A percentile compares a stretch with the other conserved stretches of the same genome.
Evolutionary conservation across 2,329 filamentous ascomycete genomes (phyloP).

Genomic region (Paraphaeosphaeria sporulosa): DNA sequence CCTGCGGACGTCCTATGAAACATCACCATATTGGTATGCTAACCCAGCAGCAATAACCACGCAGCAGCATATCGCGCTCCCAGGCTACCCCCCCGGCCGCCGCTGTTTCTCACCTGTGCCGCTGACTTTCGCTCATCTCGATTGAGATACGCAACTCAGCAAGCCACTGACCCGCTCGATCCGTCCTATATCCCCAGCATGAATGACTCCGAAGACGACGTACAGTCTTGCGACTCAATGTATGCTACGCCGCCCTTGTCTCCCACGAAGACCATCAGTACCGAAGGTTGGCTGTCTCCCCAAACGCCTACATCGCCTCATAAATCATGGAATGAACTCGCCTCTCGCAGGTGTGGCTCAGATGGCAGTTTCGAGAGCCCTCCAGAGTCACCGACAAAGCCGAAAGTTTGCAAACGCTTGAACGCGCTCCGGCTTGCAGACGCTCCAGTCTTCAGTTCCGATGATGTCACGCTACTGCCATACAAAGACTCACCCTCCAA

Average conservation of each 20-base stretch:
- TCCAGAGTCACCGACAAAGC: conserved; percentile 36
- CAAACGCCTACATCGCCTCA: conserved; percentile 42
- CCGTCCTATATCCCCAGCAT: conserved; percentile 26
- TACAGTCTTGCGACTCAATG: conserved; percentile 22
- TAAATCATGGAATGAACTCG: conserved; percentile 37
- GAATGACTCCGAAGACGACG: conserved; percentile 31
- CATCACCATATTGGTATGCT: conserved; percentile 39
- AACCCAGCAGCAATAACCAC: conserved; percentile 41
- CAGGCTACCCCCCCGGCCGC: conserved; percentile 11
- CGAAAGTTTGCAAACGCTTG: conserved; percentile 23
- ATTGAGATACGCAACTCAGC: conserved; percentile 21
- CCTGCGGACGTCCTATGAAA: conserved; percentile 29
- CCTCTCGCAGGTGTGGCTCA: conserved; percentile 25
- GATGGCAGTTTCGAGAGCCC: conserved; percentile 23
- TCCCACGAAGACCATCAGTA: conserved; percentile 45
- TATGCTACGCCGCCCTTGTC: conserved; percentile 44
- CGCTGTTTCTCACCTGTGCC: conserved; percentile 14
- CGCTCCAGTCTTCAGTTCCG: conserved; percentile 16
- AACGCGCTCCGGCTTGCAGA: conserved; percentile 26
- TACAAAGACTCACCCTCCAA: conserved; percentile 25
- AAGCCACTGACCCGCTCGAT: conserved; percentile 16
- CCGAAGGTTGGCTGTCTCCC: conserved; percentile 40
- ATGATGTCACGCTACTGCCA: conserved; percentile 10
- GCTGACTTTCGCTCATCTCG: conserved; percentile 29
- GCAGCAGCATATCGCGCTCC: conserved; percentile 25